Conservation (phyloP, 1,284 basidiomycete genomes). For the Naganishia liquefaciens region DNA sequence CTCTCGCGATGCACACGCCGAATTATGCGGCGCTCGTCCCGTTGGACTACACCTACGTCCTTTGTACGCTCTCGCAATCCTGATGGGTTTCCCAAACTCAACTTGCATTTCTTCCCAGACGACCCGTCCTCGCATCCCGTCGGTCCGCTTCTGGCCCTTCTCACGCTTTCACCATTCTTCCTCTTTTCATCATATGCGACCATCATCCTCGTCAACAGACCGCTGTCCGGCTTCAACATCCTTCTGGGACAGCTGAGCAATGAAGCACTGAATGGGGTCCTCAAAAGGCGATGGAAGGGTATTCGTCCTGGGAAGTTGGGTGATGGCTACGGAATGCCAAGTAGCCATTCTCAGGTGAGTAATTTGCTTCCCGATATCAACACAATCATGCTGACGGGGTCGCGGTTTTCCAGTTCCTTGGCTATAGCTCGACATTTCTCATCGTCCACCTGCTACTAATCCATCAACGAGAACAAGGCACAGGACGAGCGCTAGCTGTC, state of each 20-base stretch:
- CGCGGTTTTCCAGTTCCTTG: slow-evolving; percentile 23
- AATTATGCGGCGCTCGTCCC: slow-evolving; percentile 24
- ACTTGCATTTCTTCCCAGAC: slow-evolving; percentile 31
- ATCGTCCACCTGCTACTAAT: slow-evolving; percentile 30
- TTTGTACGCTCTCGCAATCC: slow-evolving; percentile 15
- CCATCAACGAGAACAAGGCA: slow-evolving; percentile 25
- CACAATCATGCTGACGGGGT: background rate
- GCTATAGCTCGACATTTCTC: slow-evolving; percentile 33
- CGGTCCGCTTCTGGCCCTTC: slow-evolving; percentile 49
- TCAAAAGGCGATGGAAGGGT: slow-evolving; percentile 44
- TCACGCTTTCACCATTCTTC: slow-evolving; percentile 52
- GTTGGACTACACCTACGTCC: slow-evolving; percentile 32
- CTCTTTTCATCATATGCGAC: slow-evolving; percentile 54
- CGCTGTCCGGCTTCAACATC: slow-evolving; percentile 45
- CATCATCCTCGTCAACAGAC: slow-evolving; percentile 47
- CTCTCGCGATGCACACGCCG: background rate
- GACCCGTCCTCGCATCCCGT: slow-evolving; percentile 43
- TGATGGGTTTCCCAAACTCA: background rate
- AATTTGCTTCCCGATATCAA: background rate
- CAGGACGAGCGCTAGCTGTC: slow-evolving; percentile 4
- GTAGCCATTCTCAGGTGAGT: slow-evolving; percentile 48
- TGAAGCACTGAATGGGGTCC: slow-evolving; percentile 42
- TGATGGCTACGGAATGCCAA: slow-evolving; percentile 52
- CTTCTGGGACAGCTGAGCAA: slow-evolving; percentile 45
- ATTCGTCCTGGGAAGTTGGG: slow-evolving; percentile 42